These are phyloP conservation scores for Thecamonas trahens DNA, from an alignment of 78 protist species.

Conservation along the genomic window DNA sequence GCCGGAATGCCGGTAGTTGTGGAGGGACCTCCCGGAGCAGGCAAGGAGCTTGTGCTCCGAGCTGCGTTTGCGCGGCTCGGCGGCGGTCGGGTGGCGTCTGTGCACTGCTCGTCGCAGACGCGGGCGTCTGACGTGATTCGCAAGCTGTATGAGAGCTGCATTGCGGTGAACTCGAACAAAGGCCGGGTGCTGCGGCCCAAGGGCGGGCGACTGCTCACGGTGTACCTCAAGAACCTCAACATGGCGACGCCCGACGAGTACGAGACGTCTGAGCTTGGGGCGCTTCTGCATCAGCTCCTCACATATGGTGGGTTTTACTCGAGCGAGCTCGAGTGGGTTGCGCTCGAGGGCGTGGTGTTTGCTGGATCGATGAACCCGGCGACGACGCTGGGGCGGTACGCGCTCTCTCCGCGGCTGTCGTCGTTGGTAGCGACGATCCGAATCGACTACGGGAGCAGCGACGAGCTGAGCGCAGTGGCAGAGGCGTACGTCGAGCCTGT, in stretches of 20 bases:
- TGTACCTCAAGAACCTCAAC: slow-evolving; percentile 70
- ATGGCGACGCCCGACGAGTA: slow-evolving; percentile 84
- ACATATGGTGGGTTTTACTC: slow-evolving; percentile 69
- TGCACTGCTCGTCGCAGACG: slow-evolving; percentile 77
- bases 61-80: slow-evolving; percentile 7
- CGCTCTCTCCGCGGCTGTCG: slow-evolving; percentile 64
- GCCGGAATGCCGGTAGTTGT: slow-evolving; percentile 9
- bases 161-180: background rate
- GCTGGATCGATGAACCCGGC: slow-evolving; percentile 66
- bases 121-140: slow-evolving; percentile 39
- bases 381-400: slow-evolving; percentile 59
- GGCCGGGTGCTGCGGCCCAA: slow-evolving; percentile 74
- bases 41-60: slow-evolving; percentile 57
- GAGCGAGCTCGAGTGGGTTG: slow-evolving; percentile 55
- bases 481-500: slow-evolving; percentile 5
- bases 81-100: slow-evolving; percentile 20
- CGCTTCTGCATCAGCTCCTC: slow-evolving; percentile 79
- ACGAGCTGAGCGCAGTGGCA: slow-evolving; percentile 21
- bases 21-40: slow-evolving; percentile 69
- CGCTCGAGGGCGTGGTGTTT: slow-evolving; percentile 51
- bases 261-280: slow-evolving; percentile 56
- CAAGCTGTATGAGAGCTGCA: slow-evolving; percentile 52
- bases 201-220: slow-evolving; percentile 45
- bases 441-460: background rate
- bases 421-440: slow-evolving; percentile 13